Conservation (phyloP, 768 basidiomycete species). For the Tylopilus plumbeoviolaceoides region DNA sequence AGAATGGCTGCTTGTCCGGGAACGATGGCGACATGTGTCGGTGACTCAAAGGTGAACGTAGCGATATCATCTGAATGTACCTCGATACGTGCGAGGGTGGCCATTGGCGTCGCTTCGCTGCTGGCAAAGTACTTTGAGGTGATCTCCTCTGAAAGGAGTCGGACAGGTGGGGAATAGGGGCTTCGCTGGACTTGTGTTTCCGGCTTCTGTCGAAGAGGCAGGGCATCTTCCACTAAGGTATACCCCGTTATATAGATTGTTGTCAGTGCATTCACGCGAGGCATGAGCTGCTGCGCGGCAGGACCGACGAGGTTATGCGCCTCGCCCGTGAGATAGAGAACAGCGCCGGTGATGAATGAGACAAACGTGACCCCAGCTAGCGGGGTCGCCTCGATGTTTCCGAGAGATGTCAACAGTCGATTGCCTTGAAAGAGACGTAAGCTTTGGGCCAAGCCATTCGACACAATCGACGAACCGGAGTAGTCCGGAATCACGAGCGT, state of each 20-base stretch:
- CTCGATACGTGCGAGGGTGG: conserved; percentile 34
- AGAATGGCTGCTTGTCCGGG: conserved; percentile 55
- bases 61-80: conserved; percentile 48
- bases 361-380: conserved; percentile 54
- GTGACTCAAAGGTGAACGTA: conserved; percentile 49
- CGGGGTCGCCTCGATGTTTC: conserved; percentile 59
- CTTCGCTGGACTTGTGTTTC: conserved; percentile 32
- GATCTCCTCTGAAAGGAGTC: conserved; percentile 49
- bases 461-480: conserved; percentile 36
- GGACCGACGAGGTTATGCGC: conserved; percentile 48
- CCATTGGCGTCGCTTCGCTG: conserved; percentile 16
- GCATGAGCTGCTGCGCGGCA: conserved; percentile 47
- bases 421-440: conserved; percentile 41
- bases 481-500: conserved; percentile 61
- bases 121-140: conserved; percentile 28
- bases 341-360: conserved; percentile 48
- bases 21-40: conserved; percentile 30
- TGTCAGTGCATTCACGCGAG: conserved; percentile 49
- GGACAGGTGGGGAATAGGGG: conserved; percentile 60
- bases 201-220: conserved; percentile 49
- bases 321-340: conserved; percentile 63
- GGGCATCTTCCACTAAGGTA: conserved; percentile 47
- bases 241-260: conserved; percentile 49
- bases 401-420: conserved; percentile 56
- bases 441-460: background rate